Base-by-base conservation (phyloP, 192 early-diverging fungal genomes). In the Backusella psychrophila region DNA sequence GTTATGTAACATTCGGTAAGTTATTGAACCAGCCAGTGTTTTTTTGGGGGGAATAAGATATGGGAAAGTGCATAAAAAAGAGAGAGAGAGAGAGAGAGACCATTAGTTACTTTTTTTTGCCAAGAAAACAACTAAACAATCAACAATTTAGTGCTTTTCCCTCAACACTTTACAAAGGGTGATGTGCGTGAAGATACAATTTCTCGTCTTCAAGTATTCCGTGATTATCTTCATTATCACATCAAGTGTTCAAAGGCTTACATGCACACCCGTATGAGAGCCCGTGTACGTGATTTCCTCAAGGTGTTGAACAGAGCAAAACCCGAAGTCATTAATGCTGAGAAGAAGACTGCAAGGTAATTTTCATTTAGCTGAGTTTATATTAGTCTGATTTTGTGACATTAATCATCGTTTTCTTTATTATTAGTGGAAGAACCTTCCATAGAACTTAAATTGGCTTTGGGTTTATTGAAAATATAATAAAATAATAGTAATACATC, bases 191-290 rank as follows among this genome's bases (percentile, higher is more conserved):
- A 96, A 78, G 93, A 93, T 71, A 95, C 94, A 6, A 98, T 98
- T 59, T 98, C 97, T 39, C 91, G 94, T 77, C 96, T 98, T 79
- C 97, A 96, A 84, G 89, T 98, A 72, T 98, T 98, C 92, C 89
- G 97, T 49, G 96, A 99, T 85, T 99, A 98, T 84, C 87, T 99
- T 74, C 98, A 99, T 82, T 99, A 98, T 85, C 98, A 99, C 78
- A 98, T 99, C 86, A 99, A 99, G 87, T 96, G 96, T 71, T 95
- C 96, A 65, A 99, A 99, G 87, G 96, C 98, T 0, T 99, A 98
- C 80, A 96, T 99, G 96, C 96, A 98, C 85, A 96, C 96, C 19
- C 92, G 98, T 52, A 97, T 99, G 96, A 86, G 98, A 66, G 90
- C 94, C 65, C 91, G 98, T 44, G 98, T 99, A 53, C 90, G 92